Conservation (phyloP, 1,284 basidiomycete genomes). For the Phellinidium pouzarii region DNA sequence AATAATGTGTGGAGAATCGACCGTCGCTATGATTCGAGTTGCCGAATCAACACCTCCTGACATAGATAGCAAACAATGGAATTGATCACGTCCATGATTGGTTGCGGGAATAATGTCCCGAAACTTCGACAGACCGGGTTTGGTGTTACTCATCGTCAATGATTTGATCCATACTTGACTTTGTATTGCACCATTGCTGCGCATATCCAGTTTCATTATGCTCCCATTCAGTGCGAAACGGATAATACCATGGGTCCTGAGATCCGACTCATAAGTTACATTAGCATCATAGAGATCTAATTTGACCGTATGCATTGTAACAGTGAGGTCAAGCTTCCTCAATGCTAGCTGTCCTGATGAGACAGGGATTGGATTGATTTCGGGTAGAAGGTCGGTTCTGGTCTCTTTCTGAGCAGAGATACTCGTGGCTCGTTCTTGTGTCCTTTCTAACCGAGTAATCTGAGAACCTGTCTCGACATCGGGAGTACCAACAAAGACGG, state of each 20-base stretch:
- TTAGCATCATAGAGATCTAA: constrained; percentile 85
- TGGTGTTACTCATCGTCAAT: constrained; percentile 87
- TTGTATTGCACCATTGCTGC: constrained; percentile 81
- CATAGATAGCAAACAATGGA: constrained; percentile 89
- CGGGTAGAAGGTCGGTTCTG: constrained; percentile 49
- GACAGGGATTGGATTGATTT: constrained; percentile 35
- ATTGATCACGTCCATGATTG: constrained; percentile 85
- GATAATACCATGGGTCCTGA: constrained; percentile 80
- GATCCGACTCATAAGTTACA: constrained; percentile 52
- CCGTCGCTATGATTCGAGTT: constrained; percentile 75
- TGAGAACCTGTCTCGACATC: background rate
- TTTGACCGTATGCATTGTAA: constrained; percentile 71
- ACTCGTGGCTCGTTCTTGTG: background rate
- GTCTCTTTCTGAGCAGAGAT: background rate
- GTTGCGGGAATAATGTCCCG: constrained; percentile 94
- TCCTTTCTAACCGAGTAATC: background rate
- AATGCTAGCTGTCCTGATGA: constrained; percentile 34
- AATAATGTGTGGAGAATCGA: constrained; percentile 92
- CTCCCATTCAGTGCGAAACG: constrained; percentile 81
- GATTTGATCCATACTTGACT: constrained; percentile 85
- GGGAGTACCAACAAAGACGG: constrained; percentile 35
- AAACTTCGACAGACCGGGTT: constrained; percentile 79
- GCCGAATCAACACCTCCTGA: constrained; percentile 53
- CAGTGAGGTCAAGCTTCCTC: constrained; percentile 72
- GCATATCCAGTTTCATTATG: constrained; percentile 75